Base-by-base conservation (phyloP, 1,139 yeast species). In the Protomyces gravidus region DNA sequence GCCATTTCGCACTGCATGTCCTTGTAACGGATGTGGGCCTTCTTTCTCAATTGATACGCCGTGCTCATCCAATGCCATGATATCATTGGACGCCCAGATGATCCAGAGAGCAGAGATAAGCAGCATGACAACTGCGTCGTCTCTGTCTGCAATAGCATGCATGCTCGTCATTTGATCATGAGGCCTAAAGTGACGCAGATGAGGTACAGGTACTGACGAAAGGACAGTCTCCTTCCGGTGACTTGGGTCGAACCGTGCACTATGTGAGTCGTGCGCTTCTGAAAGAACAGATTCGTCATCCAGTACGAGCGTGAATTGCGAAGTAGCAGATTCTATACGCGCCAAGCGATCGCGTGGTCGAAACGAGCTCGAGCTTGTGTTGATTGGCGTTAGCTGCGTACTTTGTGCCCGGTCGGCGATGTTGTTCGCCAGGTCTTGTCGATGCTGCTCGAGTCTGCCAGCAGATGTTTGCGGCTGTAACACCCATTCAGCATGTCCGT, bases 71-170 rank as follows among this genome's bases (percentile, higher is more conserved):
- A 23, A 15, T 1, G 40, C 28, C 25, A 50, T 23, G 39, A 53
- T 33, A 19, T 53, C 58, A 7, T 42, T 19, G 36, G 58, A 53
- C 32, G 51, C 39, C 58, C 58, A 53, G 26, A 45, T 46, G 51
- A 53, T 39, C 51, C 58, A 53, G 4, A 53, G 46, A 11, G 51
- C 51, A 17, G 46, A 46, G 23, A 53, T 33, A 27, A 53, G 47
- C 27, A 53, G 13, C 21, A 50, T 45, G 36, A 45, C 25, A 7
- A 32, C 17, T 13, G 27, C 47, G n/a, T 45, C 26, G 19, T 46
- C 25, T 9, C 33, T 27, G 3, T 36, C 36, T 3, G 51, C 48
- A 17, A 53, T 53, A 19, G 47, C 33, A 45, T 46, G 58, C 58
- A 53, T 53, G 25, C 51, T 45, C 36, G 30, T 28, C 33, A 32